Conservation (phyloP, 139 green algal species). For the Trebouxia sp. region DNA sequence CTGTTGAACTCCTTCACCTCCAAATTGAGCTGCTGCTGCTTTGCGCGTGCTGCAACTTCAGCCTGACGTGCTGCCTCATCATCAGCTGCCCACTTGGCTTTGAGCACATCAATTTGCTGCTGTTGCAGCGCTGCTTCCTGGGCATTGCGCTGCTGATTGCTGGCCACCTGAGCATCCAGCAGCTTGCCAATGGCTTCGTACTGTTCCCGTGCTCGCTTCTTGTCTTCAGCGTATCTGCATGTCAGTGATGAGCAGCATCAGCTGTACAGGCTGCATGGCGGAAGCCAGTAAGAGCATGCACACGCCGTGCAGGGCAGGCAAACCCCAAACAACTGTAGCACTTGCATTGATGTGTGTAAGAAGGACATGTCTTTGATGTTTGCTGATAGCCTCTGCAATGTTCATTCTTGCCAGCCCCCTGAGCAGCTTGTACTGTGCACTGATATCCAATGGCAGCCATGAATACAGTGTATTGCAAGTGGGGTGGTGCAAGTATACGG, state of each 20-base stretch:
- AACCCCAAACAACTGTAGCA: too few species aligned
- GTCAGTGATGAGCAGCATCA: not conserved
- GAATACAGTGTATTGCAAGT: too few species aligned
- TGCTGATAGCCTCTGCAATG: too few species aligned
- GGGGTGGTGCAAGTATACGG: not conserved
- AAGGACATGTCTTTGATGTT: too few species aligned
- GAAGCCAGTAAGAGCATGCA: too few species aligned
- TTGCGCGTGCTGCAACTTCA: not conserved
- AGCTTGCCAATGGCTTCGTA: conserved; percentile 20
- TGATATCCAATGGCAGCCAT: too few species aligned
- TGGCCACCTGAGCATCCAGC: conserved; percentile 17
- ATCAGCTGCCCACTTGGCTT: conserved; percentile 32
- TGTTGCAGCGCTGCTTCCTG: conserved; percentile 20
- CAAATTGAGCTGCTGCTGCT: conserved; percentile 18
- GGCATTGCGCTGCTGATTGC: conserved; percentile 1
- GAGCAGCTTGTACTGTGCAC: too few species aligned
- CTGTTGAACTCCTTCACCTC: conserved; percentile 35
- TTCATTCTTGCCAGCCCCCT: too few species aligned
- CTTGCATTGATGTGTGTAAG: too few species aligned
- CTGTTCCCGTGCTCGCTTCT: not conserved
- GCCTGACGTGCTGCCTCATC: conserved; percentile 1
- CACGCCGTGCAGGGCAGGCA: too few species aligned
- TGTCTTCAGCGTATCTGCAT: conserved; percentile 22
- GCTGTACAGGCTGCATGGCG: too few species aligned
- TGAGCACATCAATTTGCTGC: conserved; percentile 25